These are phyloP conservation scores for Cystoisospora suis DNA, from an alignment of 169 alveolate genomes.

Conservation along the genomic window DNA sequence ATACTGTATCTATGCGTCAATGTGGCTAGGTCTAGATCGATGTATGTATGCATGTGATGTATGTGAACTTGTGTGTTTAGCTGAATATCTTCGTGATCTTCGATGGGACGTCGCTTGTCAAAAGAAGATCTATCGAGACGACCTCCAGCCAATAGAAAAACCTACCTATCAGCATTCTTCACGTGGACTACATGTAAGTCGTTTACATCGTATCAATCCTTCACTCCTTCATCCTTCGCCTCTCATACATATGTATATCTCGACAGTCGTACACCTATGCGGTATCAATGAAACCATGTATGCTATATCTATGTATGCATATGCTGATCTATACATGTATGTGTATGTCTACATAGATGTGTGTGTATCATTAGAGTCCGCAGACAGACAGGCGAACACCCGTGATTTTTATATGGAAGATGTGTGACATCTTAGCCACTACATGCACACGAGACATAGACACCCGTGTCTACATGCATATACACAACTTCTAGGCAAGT, in stretches of 20 bases:
- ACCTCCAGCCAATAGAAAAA: neutral
- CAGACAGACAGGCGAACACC: neutral
- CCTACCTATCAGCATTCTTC: neutral
- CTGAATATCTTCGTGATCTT: neutral
- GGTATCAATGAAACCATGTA: neutral
- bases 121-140: neutral
- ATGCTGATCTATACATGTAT: neutral
- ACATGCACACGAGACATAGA: neutral
- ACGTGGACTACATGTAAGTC: no score
- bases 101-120: slow-evolving; percentile 25
- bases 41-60: neutral
- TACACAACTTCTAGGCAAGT: neutral
- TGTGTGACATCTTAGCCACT: neutral
- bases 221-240: no score
- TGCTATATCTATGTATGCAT: neutral
- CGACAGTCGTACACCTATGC: no score
- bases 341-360: neutral
- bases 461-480: neutral
- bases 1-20: neutral
- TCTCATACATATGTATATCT: no score
- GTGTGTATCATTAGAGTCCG: neutral
- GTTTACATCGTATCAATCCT: no score
- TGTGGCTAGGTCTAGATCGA: neutral
- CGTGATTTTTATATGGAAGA: neutral
- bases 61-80: neutral